Percentiles rank a stretch among this genome's conserved stretches.
Evolutionary conservation across 2,329 filamentous ascomycete genomes (phyloP).

Genomic region (Fusarium scirpi): DNA sequence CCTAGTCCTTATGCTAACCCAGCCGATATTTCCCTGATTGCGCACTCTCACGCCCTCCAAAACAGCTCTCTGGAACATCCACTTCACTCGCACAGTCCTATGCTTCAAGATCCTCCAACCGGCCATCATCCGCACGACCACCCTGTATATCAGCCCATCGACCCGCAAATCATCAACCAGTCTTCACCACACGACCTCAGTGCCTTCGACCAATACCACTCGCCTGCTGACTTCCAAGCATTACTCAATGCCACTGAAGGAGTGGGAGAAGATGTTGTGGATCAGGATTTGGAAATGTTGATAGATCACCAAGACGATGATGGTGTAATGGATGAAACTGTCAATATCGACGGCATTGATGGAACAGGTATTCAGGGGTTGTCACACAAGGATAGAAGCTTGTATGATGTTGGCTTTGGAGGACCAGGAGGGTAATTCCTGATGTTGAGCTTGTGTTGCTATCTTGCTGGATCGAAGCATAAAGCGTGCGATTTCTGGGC

Average conservation of each 20-base stretch:
- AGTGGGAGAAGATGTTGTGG: constrained; percentile 57
- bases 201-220: constrained; percentile 56
- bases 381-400: constrained; percentile 41
- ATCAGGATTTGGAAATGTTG: constrained; percentile 65
- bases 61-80: constrained; percentile 45
- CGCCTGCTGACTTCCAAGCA: constrained; percentile 65
- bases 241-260: constrained; percentile 63
- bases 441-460: background rate
- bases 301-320: constrained; percentile 61
- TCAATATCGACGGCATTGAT: constrained; percentile 33
- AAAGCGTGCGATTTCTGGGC: constrained; percentile 37
- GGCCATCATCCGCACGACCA: constrained; percentile 43
- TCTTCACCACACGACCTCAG: constrained; percentile 48
- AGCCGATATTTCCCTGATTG: constrained; percentile 60
- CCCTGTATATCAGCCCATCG: constrained; percentile 65
- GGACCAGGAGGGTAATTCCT: constrained; percentile 26
- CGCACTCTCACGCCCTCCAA: constrained; percentile 55
- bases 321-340: constrained; percentile 37
- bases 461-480: constrained; percentile 6
- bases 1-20: constrained; percentile 61
- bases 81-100: constrained; percentile 46
- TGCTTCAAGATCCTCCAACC: constrained; percentile 50
- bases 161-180: constrained; percentile 68
- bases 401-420: constrained; percentile 50
- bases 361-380: constrained; percentile 28